These are phyloP conservation scores for Ajuga reptans DNA, from an alignment of 305 asterid genomes.

Conservation along the genomic window DNA sequence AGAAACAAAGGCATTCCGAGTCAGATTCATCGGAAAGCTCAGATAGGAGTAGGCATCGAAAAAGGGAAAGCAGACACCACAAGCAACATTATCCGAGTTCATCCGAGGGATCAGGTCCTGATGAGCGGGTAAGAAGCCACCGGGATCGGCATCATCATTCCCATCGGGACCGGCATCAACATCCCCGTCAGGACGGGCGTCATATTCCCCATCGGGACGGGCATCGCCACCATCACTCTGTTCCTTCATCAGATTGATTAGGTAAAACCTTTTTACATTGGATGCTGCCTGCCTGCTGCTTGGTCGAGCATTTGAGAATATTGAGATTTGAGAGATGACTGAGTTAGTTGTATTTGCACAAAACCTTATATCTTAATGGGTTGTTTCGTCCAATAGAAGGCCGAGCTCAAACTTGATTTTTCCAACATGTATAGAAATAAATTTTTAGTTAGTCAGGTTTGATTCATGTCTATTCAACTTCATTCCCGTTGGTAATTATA, in stretches of 20 bases:
- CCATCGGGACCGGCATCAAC: slow-evolving; percentile 2
- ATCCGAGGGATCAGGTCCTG: slow-evolving; percentile 33
- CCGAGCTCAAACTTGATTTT: no score
- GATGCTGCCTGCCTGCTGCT: no score
- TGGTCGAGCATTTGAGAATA: no score
- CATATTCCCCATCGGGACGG: background rate
- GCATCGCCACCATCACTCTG: background rate
- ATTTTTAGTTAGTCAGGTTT: no score
- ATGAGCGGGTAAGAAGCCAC: slow-evolving; percentile 22
- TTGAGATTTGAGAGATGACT: no score
- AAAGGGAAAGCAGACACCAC: slow-evolving; percentile 32
- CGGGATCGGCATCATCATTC: slow-evolving; percentile 12
- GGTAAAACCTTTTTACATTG: background rate
- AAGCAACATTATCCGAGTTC: slow-evolving; percentile 28
- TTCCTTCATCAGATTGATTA: slow-evolving; percentile 2
- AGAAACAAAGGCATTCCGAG: slow-evolving; percentile 35
- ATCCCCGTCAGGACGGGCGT: background rate
- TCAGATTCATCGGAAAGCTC: slow-evolving; percentile 42
- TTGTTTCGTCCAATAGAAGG: no score
- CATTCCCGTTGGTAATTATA: no score
- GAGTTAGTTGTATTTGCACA: no score
- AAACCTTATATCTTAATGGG: no score
- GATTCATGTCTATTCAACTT: no score
- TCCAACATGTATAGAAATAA: no score
- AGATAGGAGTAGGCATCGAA: slow-evolving; percentile 33